Conservation (phyloP, 2,329 filamentous ascomycete species). For the Penicillium sp. region DNA sequence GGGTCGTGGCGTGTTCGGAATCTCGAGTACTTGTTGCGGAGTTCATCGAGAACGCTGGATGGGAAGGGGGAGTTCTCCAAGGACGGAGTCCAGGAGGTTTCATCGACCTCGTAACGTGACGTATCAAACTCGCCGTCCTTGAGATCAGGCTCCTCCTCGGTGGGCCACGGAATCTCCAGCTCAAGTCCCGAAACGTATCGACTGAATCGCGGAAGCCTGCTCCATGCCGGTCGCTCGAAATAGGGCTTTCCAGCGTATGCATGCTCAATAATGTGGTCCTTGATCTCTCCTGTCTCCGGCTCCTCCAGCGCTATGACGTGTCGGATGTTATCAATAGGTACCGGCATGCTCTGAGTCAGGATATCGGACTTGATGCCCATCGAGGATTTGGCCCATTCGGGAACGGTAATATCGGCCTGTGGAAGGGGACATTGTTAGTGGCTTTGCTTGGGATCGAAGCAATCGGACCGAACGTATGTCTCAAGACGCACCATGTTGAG, state of each 20-base stretch:
- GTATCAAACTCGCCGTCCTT: slow-evolving; percentile 68
- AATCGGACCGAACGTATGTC: background rate
- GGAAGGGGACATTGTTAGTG: slow-evolving; percentile 7
- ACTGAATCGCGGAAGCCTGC: slow-evolving; percentile 40
- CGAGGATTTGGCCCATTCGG: slow-evolving; percentile 37
- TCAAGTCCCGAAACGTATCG: slow-evolving; percentile 68
- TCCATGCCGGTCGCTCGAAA: slow-evolving; percentile 51
- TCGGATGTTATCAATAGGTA: slow-evolving; percentile 71
- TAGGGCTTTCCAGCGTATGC: slow-evolving; percentile 56
- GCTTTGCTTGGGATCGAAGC: background rate
- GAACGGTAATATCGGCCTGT: slow-evolving; percentile 45
- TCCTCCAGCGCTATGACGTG: slow-evolving; percentile 76
- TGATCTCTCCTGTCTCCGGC: slow-evolving; percentile 60
- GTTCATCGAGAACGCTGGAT: slow-evolving; percentile 72
- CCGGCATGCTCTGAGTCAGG: slow-evolving; percentile 52
- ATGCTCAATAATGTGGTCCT: slow-evolving; percentile 76
- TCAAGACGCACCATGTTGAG: slow-evolving; percentile 57
- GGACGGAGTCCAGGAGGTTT: slow-evolving; percentile 73
- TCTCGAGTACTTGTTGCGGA: slow-evolving; percentile 76
- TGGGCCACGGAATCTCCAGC: slow-evolving; percentile 74
- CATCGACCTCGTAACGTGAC: slow-evolving; percentile 70
- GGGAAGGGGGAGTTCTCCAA: slow-evolving; percentile 78
- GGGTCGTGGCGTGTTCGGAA: slow-evolving; percentile 79
- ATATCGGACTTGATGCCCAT: slow-evolving; percentile 42
- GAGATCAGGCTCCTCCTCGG: slow-evolving; percentile 49